A percentile compares a stretch with the other conserved stretches of the same genome.
Conservation (phyloP, 257 asterid genomes). For the Scutellaria barbata region DNA sequence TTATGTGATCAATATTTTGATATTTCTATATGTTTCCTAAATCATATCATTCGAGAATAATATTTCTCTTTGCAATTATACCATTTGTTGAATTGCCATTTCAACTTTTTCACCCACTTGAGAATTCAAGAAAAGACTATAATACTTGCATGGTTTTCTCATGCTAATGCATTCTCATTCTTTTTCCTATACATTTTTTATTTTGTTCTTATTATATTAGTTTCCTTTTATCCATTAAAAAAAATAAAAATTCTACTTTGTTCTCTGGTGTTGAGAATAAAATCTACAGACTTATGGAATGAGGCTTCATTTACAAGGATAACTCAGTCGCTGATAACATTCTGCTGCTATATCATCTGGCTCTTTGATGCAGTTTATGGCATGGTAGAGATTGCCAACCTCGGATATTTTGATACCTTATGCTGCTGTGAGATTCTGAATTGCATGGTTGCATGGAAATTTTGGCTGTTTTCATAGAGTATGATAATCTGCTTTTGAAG, state of each 20-base stretch:
- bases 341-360: background rate
- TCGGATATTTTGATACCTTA: background rate
- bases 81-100: background rate
- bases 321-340: conserved; percentile 4
- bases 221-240: background rate
- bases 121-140: no score
- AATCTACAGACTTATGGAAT: background rate
- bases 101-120: background rate
- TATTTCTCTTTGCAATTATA: background rate
- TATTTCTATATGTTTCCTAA: background rate
- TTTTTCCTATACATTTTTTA: background rate
- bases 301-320: no score
- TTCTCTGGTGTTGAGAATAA: conserved; percentile 22
- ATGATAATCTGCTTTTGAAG: background rate
- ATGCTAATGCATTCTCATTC: conserved; percentile 3
- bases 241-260: background rate
- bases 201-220: conserved; percentile 7
- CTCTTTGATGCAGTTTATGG: conserved; percentile 18
- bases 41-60: background rate
- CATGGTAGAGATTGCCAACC: conserved; percentile 13
- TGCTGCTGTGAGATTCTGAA: conserved; percentile 12
- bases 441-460: background rate
- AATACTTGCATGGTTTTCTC: background rate
- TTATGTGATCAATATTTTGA: no score
- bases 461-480: conserved; percentile 3